Percentiles rank a stretch among this genome's conserved stretches.
Conservation (phyloP, 306 rosid genomes). For the Sicyos edulis region DNA sequence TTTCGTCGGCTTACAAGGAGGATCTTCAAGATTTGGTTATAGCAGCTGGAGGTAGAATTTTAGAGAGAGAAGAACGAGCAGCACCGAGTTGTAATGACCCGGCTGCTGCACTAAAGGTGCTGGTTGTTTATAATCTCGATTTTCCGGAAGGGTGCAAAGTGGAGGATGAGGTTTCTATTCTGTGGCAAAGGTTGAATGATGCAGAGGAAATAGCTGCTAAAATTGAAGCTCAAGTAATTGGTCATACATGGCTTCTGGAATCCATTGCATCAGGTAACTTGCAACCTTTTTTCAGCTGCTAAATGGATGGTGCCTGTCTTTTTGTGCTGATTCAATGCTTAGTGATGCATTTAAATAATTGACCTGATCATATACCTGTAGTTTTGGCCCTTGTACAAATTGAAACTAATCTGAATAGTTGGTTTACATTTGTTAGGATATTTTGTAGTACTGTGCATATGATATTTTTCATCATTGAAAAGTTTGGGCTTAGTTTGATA, state of each 20-base stretch:
- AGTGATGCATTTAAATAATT: conserved; percentile 6
- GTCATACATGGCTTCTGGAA: conserved; percentile 83
- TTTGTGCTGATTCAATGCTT: not conserved
- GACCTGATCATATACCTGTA: not conserved
- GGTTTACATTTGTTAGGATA: not conserved
- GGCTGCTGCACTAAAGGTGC: conserved; percentile 24
- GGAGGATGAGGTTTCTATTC: conserved; percentile 77
- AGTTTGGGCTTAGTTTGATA: not conserved
- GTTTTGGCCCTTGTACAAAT: not conserved
- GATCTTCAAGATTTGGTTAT: conserved; percentile 60
- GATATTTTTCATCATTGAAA: not conserved
- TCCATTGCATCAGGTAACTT: conserved; percentile 67
- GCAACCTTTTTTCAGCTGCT: conserved; percentile 53
- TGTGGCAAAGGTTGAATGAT: conserved; percentile 70
- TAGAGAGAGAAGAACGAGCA: conserved; percentile 37
- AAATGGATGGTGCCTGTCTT: not conserved
- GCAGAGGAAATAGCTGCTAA: conserved; percentile 62
- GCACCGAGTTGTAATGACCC: conserved; percentile 22
- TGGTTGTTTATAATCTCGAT: conserved; percentile 74
- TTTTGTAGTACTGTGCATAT: not conserved
- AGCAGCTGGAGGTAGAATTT: conserved; percentile 62
- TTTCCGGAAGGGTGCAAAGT: conserved; percentile 64
- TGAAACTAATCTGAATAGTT: conserved; percentile 3
- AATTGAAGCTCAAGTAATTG: conserved; percentile 50
- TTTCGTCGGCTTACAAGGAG: conserved; percentile 37